A percentile compares a stretch with the other conserved stretches of the same genome.
phyloP scores from a whole-genome alignment of 2,329 filamentous ascomycete species.

The Penicillium sp. region DNA sequence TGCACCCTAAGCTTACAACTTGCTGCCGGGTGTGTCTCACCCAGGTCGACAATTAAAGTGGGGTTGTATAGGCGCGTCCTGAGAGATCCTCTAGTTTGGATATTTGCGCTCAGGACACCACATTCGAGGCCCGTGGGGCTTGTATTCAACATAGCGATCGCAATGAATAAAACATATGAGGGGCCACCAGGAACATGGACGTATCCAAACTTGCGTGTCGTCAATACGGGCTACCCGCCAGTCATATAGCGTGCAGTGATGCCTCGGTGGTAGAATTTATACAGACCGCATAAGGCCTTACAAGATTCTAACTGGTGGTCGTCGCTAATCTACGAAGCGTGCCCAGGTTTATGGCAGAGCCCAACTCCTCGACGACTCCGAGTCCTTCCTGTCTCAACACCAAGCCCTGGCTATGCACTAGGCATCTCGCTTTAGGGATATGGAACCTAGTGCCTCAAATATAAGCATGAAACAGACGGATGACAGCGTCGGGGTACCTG shows the following conservation, averaged over 20 bases:
- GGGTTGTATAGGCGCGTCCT: conserved; percentile 58
- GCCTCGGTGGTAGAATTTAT: conserved; percentile 52
- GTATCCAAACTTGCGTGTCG: conserved; percentile 59
- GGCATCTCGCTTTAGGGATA: conserved; percentile 54
- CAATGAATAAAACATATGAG: conserved; percentile 7
- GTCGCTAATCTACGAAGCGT: conserved; percentile 44
- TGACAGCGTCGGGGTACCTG: conserved; percentile 47
- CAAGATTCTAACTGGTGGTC: conserved; percentile 55
- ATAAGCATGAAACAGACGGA: conserved; percentile 47
- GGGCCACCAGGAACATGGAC: conserved; percentile 55
- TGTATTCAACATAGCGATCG: conserved; percentile 56
- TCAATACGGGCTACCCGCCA: conserved; percentile 55
- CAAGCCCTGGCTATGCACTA: conserved; percentile 46
- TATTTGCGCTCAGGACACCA: conserved; percentile 53
- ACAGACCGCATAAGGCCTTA: conserved; percentile 54
- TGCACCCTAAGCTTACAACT: conserved; percentile 53
- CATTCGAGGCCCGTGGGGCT: conserved; percentile 59
- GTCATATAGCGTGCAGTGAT: conserved; percentile 56
- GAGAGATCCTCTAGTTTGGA: conserved; percentile 54
- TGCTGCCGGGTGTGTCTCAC: conserved; percentile 49
- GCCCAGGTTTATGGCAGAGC: conserved; percentile 50
- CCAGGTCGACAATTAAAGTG: conserved; percentile 53
- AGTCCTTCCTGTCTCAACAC: conserved; percentile 58
- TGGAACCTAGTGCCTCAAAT: conserved; percentile 60
- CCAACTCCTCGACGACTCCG: conserved; percentile 49